These are phyloP conservation scores for Acanthamoeba polyphaga DNA, from an alignment of 208 protist species.

Conservation along the genomic window DNA sequence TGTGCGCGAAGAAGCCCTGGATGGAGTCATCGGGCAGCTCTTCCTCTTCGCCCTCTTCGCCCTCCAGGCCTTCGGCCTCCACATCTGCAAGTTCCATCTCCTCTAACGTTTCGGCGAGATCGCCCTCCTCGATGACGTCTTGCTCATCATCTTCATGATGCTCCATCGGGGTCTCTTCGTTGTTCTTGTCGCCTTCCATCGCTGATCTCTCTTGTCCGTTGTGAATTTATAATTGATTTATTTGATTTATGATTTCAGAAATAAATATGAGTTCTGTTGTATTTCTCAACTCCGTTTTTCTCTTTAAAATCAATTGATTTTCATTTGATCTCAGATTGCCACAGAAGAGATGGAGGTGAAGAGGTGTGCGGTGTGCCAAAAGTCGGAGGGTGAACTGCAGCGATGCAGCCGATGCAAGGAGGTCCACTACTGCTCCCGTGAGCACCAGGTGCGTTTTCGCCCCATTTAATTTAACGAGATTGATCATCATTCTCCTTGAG, in stretches of 20 bases:
- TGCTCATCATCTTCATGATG: background rate
- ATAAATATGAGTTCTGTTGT: too few species aligned
- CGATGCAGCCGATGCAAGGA: slow-evolving; percentile 67
- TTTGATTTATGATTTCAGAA: too few species aligned
- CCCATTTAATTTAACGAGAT: background rate
- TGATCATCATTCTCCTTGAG: background rate
- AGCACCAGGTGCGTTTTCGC: slow-evolving; percentile 10
- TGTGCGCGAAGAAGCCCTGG: slow-evolving; percentile 76
- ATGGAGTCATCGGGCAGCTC: slow-evolving; percentile 83
- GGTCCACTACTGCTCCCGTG: slow-evolving; percentile 31
- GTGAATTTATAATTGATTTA: too few species aligned
- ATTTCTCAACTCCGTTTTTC: too few species aligned
- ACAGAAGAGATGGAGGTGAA: slow-evolving; percentile 38
- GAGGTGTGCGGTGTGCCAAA: slow-evolving; percentile 10
- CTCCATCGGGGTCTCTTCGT: background rate
- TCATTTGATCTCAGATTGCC: background rate
- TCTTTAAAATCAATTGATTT: background rate
- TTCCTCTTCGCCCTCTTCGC: background rate
- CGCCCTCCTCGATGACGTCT: slow-evolving; percentile 19
- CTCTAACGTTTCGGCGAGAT: background rate
- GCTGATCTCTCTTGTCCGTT: too few species aligned
- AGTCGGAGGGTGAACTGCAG: slow-evolving; percentile 23
- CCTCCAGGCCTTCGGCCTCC: background rate
- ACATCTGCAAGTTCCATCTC: slow-evolving; percentile 40
- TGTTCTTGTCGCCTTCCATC: background rate